These are phyloP conservation scores for Prasinococcaceae sp. DNA, from an alignment of 139 green algal species.

Conservation along the genomic window DNA sequence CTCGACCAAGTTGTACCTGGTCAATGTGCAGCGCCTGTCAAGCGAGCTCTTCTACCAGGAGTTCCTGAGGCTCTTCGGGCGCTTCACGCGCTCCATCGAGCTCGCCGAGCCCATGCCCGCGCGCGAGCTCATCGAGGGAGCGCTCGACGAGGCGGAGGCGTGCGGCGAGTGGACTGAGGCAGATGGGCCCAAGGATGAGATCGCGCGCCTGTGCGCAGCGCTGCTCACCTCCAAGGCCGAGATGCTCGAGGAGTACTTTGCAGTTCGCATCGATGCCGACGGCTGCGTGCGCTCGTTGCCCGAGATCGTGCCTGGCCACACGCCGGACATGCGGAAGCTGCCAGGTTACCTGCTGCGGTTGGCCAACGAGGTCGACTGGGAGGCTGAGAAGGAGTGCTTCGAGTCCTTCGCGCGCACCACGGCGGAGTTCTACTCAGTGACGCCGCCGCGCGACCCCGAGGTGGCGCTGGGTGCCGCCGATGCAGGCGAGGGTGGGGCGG, in stretches of 20 bases:
- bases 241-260: slow-evolving; percentile 50
- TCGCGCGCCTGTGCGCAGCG: slow-evolving; percentile 28
- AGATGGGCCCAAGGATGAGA: slow-evolving; percentile 39
- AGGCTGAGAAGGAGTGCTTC: slow-evolving; percentile 40
- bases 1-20: slow-evolving; percentile 69
- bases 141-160: slow-evolving; percentile 45
- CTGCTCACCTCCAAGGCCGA: slow-evolving; percentile 32
- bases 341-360: slow-evolving; percentile 53
- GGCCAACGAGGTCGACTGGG: slow-evolving; percentile 57
- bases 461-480: not conserved
- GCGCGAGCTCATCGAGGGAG: slow-evolving; percentile 40
- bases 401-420: slow-evolving; percentile 35
- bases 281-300: slow-evolving; percentile 40
- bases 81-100: slow-evolving; percentile 18
- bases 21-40: slow-evolving; percentile 28
- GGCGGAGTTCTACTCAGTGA: slow-evolving; percentile 42
- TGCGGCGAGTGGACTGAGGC: slow-evolving; percentile 36
- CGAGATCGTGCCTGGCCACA: slow-evolving; percentile 45
- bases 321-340: slow-evolving; percentile 43
- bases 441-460: slow-evolving; percentile 18
- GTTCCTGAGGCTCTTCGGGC: slow-evolving; percentile 36
- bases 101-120: slow-evolving; percentile 35
- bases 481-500: not conserved
- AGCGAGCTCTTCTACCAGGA: slow-evolving; percentile 77
- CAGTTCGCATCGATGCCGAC: slow-evolving; percentile 33